A percentile compares a stretch with the other conserved stretches of the same genome.
phyloP scores from a whole-genome alignment of 495 filamentous ascomycete genomes.

The Sabuloglossum arenarium region DNA sequence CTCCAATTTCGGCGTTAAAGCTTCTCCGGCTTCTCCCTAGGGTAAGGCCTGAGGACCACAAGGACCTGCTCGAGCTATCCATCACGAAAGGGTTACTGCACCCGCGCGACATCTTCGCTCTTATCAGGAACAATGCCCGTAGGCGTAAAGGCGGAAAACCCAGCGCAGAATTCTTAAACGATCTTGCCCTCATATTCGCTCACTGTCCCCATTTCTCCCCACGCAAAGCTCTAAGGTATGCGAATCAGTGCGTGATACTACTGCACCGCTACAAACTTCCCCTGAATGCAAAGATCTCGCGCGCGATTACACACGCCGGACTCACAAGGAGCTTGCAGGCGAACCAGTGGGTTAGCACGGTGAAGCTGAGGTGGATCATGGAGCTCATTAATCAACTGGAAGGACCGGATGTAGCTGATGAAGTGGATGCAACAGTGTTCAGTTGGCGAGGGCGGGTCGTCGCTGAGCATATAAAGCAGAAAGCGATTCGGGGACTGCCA shows the following conservation, averaged over 20 bases:
- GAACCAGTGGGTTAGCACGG: constrained; percentile 12
- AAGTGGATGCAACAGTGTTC: constrained; percentile 7
- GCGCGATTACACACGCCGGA: constrained; percentile 27
- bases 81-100: not conserved
- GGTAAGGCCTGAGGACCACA: not conserved
- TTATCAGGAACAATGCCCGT: not conserved
- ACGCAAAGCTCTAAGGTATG: constrained; percentile 18
- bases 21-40: not conserved
- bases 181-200: constrained; percentile 1
- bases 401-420: constrained; percentile 15
- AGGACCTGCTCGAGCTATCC: not conserved
- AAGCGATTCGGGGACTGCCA: not conserved
- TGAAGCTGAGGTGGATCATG: constrained; percentile 20
- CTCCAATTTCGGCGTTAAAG: not conserved
- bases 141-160: not conserved
- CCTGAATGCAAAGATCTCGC: constrained; percentile 19
- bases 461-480: not conserved
- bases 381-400: constrained; percentile 19
- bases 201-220: not conserved
- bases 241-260: constrained; percentile 22
- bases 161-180: not conserved
- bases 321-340: constrained; percentile 20
- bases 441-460: not conserved
- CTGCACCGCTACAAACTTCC: constrained; percentile 19
- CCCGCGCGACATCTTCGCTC: not conserved